These are phyloP conservation scores for Tuber indicum DNA, from an alignment of 495 filamentous ascomycete species.

Conservation along the genomic window DNA sequence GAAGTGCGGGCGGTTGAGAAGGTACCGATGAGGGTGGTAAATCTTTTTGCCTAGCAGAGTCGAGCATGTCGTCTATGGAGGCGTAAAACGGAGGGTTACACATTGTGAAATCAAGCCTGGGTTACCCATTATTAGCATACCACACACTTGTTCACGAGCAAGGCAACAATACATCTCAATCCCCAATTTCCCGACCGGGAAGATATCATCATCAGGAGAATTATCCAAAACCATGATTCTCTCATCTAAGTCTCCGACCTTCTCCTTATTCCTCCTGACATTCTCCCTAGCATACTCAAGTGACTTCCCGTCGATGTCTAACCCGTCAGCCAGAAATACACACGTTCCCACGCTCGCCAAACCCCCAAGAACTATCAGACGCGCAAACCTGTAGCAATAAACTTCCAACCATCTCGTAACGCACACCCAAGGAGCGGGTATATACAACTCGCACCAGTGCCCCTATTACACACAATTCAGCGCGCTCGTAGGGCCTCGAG, in stretches of 20 bases:
- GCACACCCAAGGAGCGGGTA: slow-evolving; percentile 79
- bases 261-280: slow-evolving; percentile 52
- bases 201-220: slow-evolving; percentile 49
- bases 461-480: slow-evolving; percentile 41
- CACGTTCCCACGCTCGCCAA: neutral
- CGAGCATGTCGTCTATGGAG: slow-evolving; percentile 61
- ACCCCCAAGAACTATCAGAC: neutral
- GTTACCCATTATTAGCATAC: neutral
- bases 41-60: slow-evolving; percentile 58
- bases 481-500: neutral
- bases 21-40: slow-evolving; percentile 60
- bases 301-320: slow-evolving; percentile 70
- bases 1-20: slow-evolving; percentile 12
- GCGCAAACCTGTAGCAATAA: slow-evolving; percentile 53
- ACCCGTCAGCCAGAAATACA: neutral
- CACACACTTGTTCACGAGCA: neutral
- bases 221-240: slow-evolving; percentile 61
- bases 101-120: slow-evolving; percentile 78
- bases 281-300: slow-evolving; percentile 60
- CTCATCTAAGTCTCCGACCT: slow-evolving; percentile 45
- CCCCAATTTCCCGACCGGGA: slow-evolving; percentile 55
- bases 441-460: slow-evolving; percentile 83
- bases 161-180: slow-evolving; percentile 47
- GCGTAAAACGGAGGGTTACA: slow-evolving; percentile 92
- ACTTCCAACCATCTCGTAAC: slow-evolving; percentile 61